A percentile compares a stretch with the other conserved stretches of the same genome.
phyloP scores from a whole-genome alignment of 352 stramenopile species.

The Globisporangium cederbergense region DNA sequence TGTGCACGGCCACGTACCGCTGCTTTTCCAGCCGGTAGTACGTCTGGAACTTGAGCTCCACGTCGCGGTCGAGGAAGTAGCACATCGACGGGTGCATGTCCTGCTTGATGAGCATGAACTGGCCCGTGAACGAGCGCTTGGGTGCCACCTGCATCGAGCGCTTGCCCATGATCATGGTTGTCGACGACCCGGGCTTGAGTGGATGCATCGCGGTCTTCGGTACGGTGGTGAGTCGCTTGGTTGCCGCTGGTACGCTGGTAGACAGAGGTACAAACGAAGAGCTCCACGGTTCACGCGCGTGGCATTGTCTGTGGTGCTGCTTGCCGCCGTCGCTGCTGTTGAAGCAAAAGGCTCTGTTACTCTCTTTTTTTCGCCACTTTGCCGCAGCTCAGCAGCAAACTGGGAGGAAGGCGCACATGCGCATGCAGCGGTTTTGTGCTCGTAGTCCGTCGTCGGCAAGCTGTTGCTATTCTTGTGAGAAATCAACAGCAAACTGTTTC shows the following conservation, averaged over 20 bases:
- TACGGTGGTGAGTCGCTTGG: not conserved
- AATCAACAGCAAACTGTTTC: not conserved
- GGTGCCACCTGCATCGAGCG: constrained; percentile 30
- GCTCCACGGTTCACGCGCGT: not conserved
- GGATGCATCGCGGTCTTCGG: not conserved
- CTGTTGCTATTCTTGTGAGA: not conserved
- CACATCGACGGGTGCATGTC: constrained; percentile 39
- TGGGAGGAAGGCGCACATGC: too few relatives aligned
- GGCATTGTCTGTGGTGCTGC: not conserved
- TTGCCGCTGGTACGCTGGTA: not conserved
- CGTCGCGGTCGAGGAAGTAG: constrained; percentile 48
- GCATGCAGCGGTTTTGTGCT: not conserved
- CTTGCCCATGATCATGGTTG: constrained; percentile 14
- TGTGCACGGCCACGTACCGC: constrained; percentile 24
- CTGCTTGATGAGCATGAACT: constrained; percentile 34
- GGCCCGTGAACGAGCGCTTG: constrained; percentile 22
- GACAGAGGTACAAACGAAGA: not conserved
- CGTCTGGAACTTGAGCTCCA: constrained; percentile 62
- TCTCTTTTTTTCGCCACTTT: too few relatives aligned
- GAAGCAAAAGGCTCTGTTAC: too few relatives aligned
- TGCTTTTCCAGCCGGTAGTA: constrained; percentile 52
- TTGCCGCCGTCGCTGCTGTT: too few relatives aligned
- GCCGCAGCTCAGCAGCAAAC: too few relatives aligned
- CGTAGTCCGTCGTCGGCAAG: not conserved
- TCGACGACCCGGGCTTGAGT: constrained; percentile 13